phyloP scores from a whole-genome alignment of 176 grass and related monocot species.

The Cocos nucifera region DNA sequence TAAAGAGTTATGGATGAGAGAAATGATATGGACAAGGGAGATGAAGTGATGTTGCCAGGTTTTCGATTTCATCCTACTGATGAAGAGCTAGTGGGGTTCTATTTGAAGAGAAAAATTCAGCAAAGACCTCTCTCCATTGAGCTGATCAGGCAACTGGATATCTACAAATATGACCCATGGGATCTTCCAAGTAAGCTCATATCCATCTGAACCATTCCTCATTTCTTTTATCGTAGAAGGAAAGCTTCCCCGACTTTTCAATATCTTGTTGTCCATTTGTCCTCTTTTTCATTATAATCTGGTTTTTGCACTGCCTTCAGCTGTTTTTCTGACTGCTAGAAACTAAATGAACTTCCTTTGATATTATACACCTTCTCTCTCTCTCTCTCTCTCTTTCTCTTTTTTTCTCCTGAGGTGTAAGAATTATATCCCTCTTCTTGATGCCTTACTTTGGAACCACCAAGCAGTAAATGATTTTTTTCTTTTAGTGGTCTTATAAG shows the following conservation, averaged over 20 bases:
- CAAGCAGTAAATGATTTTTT: no score
- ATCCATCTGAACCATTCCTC: constrained; percentile 1
- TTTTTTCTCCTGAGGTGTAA: no score
- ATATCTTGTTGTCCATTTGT: no score
- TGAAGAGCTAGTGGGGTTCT: constrained; percentile 55
- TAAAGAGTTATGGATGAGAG: constrained; percentile 27
- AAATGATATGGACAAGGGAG: constrained; percentile 37
- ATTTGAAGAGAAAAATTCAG: constrained; percentile 56
- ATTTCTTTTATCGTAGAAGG: constrained; percentile 8
- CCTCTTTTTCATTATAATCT: no score
- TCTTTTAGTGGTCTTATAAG: no score
- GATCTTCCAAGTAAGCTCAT: constrained; percentile 58
- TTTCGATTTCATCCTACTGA: constrained; percentile 67
- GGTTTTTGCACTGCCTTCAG: no score
- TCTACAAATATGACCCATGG: constrained; percentile 73
- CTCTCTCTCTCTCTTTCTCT: no score
- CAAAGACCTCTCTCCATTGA: constrained; percentile 47
- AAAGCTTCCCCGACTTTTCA: neutral
- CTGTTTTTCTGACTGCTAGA: neutral
- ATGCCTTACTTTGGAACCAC: no score
- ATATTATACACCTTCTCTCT: no score
- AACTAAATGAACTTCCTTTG: no score
- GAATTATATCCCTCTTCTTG: no score
- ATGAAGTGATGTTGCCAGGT: constrained; percentile 53
- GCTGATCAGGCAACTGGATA: constrained; percentile 53